Evolutionary conservation across 192 early-diverging fungal genomes (phyloP), one percentile per base, ranked within the genome.

Genomic region (Mortierella hygrophila): DNA sequence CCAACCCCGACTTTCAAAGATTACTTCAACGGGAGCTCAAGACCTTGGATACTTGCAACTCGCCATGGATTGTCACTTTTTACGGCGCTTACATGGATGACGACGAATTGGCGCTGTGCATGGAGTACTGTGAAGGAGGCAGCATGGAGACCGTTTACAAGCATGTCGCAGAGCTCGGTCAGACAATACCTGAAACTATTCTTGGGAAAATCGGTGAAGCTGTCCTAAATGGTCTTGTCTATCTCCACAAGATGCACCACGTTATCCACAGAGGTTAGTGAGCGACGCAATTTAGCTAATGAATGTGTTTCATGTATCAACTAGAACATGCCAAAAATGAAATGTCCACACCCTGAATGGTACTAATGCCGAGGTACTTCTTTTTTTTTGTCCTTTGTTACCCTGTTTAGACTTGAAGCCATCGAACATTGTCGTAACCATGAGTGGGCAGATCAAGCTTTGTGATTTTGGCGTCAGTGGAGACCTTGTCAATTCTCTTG

Each of bases 401-500:
- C 4, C 38, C 57, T 7, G 21, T 46, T 6, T 65, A 97, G 99
- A 99, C 81, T 93, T 99, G 85, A 99, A 99, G 89, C 99, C 99
- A 13, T 98, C 97, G 41, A 99, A 99, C 87, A 98, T 99, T 78
- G 86, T 99, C 70, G 91, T 99, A 11, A 97, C 98, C 40, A 92
- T 93, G 63, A 88, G 90, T 8, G 99, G 99, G 23, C 92, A 97
- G 78, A 95, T 99, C 81, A 99, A 99, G 82, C 92, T 99, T 40
- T 98, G 96, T 72, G 98, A 99, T 88, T 98, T 99, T 90, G 98
- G 98, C 40, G 99, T 99, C 9, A 96, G 95, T 11, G 96, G 97
- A 15, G 94, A 98, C 88, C 84, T 97, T 44, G 94, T 96, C 65
- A 94, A 98, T 73, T 97, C 97, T 16, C 83, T 95, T 37, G 99